These are phyloP conservation scores for Mucor saturninus DNA, from an alignment of 371 early-diverging fungal genomes.

Conservation along the genomic window DNA sequence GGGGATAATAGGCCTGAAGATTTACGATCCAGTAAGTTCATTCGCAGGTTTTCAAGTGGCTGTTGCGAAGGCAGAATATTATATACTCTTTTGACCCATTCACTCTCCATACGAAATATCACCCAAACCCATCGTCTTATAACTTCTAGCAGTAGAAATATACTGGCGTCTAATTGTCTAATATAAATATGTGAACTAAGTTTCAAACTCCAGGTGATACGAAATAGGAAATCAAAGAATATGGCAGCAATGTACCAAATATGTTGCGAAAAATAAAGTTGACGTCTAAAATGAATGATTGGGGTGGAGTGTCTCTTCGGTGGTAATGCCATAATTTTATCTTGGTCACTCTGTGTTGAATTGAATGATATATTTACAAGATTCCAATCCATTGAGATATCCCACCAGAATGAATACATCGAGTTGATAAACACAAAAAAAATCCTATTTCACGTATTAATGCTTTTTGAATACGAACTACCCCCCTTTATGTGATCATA, in stretches of 20 bases:
- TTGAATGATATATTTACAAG: slow-evolving; percentile 51
- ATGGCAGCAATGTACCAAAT: slow-evolving; percentile 77
- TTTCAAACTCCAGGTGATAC: slow-evolving; percentile 88
- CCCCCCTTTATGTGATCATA: neutral
- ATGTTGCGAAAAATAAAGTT: slow-evolving; percentile 65
- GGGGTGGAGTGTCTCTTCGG: slow-evolving; percentile 21
- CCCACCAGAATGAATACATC: slow-evolving; percentile 94
- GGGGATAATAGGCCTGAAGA: slow-evolving; percentile 28
- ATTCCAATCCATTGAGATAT: slow-evolving; percentile 90
- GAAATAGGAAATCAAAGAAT: slow-evolving; percentile 75
- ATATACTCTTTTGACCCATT: slow-evolving; percentile 65
- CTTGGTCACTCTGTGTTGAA: slow-evolving; percentile 12
- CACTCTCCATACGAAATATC: slow-evolving; percentile 84
- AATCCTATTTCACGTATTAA: slow-evolving; percentile 58
- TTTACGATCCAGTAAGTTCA: slow-evolving; percentile 28
- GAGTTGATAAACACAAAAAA: slow-evolving; percentile 83
- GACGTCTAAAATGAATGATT: slow-evolving; percentile 60
- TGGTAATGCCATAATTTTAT: slow-evolving; percentile 11
- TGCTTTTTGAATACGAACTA: neutral
- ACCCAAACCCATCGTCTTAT: slow-evolving; percentile 91
- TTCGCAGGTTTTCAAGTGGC: slow-evolving; percentile 16
- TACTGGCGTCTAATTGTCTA: slow-evolving; percentile 68
- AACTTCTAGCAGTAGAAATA: slow-evolving; percentile 79
- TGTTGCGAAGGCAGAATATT: slow-evolving; percentile 25
- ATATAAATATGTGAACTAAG: slow-evolving; percentile 74